phyloP scores from a whole-genome alignment of 108 stramenopile species.

The Mediolabrus comicus region DNA sequence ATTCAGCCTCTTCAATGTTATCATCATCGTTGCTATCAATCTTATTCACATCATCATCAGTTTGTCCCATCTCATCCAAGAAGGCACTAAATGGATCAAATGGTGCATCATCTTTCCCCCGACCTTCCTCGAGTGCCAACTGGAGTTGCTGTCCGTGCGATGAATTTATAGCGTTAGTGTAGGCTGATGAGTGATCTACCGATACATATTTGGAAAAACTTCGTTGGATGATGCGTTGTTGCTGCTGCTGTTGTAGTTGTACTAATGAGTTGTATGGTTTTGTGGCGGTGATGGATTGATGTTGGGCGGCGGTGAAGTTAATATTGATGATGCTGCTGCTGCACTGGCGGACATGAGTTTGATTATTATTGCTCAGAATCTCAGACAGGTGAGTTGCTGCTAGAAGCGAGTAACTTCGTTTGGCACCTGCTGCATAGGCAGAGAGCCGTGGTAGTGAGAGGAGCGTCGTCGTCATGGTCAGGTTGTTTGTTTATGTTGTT shows the following conservation, averaged over 20 bases:
- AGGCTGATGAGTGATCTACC: conserved; percentile 74
- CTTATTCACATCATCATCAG: background rate
- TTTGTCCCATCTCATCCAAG: conserved; percentile 31
- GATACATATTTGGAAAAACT: conserved; percentile 31
- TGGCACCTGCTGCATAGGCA: conserved; percentile 1
- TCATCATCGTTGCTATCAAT: conserved; percentile 42
- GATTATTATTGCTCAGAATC: background rate
- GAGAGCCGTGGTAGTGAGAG: conserved; percentile 15
- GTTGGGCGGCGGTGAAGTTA: background rate
- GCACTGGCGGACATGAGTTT: background rate
- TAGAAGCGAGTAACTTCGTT: conserved; percentile 13
- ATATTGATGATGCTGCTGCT: background rate
- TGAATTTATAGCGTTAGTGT: conserved; percentile 62
- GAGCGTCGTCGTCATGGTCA: conserved; percentile 12
- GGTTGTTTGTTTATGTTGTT: too few species aligned
- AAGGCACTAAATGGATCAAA: conserved; percentile 83
- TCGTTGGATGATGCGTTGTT: background rate
- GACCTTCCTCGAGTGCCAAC: conserved; percentile 64
- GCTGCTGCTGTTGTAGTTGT: background rate
- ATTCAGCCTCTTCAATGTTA: conserved; percentile 11
- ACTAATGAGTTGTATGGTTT: too few species aligned
- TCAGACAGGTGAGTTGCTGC: background rate
- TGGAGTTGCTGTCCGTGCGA: conserved; percentile 71
- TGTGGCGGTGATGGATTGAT: background rate
- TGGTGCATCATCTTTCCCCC: conserved; percentile 68